phyloP scores from a whole-genome alignment of 345 rosid species.

The Hypericum androsaemum region DNA sequence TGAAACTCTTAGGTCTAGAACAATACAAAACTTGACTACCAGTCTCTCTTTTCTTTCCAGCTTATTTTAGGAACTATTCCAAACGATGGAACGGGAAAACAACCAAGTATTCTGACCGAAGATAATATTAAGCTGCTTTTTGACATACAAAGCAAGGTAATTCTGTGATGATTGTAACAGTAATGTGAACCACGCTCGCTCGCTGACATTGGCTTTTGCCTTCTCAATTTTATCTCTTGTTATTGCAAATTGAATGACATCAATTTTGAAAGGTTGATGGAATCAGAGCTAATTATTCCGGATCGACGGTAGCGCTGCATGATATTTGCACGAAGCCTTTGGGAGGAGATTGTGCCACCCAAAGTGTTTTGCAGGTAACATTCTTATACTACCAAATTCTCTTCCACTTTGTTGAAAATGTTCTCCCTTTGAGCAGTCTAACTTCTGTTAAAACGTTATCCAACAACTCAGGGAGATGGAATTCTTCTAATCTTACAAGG shows the following conservation, averaged over 20 bases:
- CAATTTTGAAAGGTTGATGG: conserved; percentile 61
- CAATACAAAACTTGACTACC: conserved; percentile 18
- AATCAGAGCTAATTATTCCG: conserved; percentile 69
- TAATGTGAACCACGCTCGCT: not conserved
- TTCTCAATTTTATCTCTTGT: conserved; percentile 1
- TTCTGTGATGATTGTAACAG: conserved; percentile 9
- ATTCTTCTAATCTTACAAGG: too few relatives aligned
- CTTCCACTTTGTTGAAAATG: too few relatives aligned
- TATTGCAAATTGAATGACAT: not conserved
- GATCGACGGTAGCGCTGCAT: conserved; percentile 65
- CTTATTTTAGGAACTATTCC: conserved; percentile 76
- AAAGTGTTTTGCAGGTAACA: conserved; percentile 78
- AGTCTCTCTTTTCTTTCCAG: conserved; percentile 33
- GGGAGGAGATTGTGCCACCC: conserved; percentile 89
- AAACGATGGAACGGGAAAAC: conserved; percentile 30
- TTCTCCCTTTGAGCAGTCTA: too few relatives aligned
- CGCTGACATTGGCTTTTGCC: not conserved
- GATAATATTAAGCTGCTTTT: conserved; percentile 80
- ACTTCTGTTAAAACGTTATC: too few relatives aligned
- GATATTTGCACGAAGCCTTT: conserved; percentile 98
- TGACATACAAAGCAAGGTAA: conserved; percentile 88
- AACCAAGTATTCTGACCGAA: conserved; percentile 72
- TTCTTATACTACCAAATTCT: conserved; percentile 1
- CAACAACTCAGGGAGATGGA: too few relatives aligned
- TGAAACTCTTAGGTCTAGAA: not conserved